phyloP scores from a whole-genome alignment of 2,329 filamentous ascomycete genomes.

The Cladophialophora chaetospira region DNA sequence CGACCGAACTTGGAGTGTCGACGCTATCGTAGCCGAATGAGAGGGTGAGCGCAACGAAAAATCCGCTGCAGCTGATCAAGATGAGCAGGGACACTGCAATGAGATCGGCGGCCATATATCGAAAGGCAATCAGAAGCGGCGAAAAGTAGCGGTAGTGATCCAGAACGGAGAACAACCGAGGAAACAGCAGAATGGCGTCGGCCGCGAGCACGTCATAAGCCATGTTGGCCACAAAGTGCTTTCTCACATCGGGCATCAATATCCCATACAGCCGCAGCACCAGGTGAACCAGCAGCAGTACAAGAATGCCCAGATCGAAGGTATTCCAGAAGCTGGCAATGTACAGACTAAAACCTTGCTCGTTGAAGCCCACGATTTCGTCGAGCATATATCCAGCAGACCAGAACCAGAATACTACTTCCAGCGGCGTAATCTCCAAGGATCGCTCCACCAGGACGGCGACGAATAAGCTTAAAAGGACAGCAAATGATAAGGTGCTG shows the following conservation, averaged over 20 bases:
- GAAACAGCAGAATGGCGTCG: slow-evolving; percentile 85
- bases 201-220: slow-evolving; percentile 93
- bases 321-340: slow-evolving; percentile 98
- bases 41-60: slow-evolving; percentile 90
- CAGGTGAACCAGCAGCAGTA: slow-evolving; percentile 86
- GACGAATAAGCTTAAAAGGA: slow-evolving; percentile 81
- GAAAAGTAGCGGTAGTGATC: slow-evolving; percentile 97
- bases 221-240: slow-evolving; percentile 72
- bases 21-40: slow-evolving; percentile 68
- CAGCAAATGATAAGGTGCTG: slow-evolving; percentile 81
- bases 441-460: slow-evolving; percentile 77
- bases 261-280: slow-evolving; percentile 86
- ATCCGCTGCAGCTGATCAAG: slow-evolving; percentile 85
- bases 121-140: slow-evolving; percentile 88
- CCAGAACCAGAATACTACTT: slow-evolving; percentile 96
- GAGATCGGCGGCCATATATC: slow-evolving; percentile 89
- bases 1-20: slow-evolving; percentile 73
- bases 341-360: slow-evolving; percentile 93
- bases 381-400: slow-evolving; percentile 96
- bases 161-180: slow-evolving; percentile 86
- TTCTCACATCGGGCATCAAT: slow-evolving; percentile 71
- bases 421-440: slow-evolving; percentile 76
- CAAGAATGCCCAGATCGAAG: slow-evolving; percentile 86
- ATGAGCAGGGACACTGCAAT: slow-evolving; percentile 82
- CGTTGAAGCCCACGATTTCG: slow-evolving; percentile 92